Percentiles rank a stretch among this genome's conserved stretches.
phyloP scores from a whole-genome alignment of 345 rosid genomes.

The Rhizophora mangle region DNA sequence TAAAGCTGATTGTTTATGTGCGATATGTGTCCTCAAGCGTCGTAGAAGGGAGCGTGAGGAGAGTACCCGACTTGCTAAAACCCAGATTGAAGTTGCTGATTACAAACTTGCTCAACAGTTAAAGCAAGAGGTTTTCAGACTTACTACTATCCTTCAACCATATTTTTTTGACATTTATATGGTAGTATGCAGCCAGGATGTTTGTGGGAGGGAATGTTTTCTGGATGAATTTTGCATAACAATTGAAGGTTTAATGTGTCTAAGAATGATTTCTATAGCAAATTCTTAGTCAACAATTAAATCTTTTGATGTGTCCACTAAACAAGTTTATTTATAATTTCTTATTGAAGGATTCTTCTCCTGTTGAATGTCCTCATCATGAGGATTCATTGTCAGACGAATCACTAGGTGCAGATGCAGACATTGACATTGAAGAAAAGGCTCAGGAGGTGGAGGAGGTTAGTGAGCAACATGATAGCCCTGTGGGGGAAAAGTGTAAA shows the following conservation, averaged over 20 bases:
- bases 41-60: constrained; percentile 91
- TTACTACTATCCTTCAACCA: not conserved
- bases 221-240: not conserved
- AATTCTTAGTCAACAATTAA: not conserved
- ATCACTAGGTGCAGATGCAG: constrained; percentile 57
- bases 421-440: constrained; percentile 52
- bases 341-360: constrained; percentile 55
- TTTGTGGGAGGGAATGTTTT: not conserved
- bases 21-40: constrained; percentile 79
- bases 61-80: constrained; percentile 52
- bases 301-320: not conserved
- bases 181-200: not conserved
- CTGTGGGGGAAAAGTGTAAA: constrained; percentile 33
- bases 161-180: not conserved
- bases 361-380: constrained; percentile 56
- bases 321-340: not conserved
- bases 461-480: constrained; percentile 41
- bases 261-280: not conserved
- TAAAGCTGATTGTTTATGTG: constrained; percentile 93
- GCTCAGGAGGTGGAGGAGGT: constrained; percentile 41
- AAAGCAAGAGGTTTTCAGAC: constrained; percentile 53
- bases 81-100: constrained; percentile 44
- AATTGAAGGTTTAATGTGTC: too few relatives aligned
- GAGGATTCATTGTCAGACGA: constrained; percentile 73
- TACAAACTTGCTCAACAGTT: constrained; percentile 34